Evolutionary conservation across 805 yeast species (phyloP), one percentile per base, ranked within the genome.

Genomic region (Wickerhamomyces chambardii): DNA sequence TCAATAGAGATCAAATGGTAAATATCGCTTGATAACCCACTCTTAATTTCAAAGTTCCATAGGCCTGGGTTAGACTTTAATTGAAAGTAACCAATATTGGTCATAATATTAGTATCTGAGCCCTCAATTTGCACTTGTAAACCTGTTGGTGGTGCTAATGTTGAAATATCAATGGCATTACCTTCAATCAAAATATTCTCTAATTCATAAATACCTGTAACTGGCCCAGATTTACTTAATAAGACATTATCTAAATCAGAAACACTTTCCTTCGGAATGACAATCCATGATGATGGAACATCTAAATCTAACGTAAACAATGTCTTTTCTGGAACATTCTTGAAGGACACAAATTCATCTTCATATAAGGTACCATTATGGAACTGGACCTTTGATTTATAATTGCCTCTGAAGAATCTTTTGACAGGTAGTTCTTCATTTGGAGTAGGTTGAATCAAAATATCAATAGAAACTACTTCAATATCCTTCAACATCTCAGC

Each of bases 71-170:
- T 65, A 0, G 82, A 76, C 42, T 73, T 73, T 31, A 92, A 61
- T 56, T 89, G 97, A 36, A 82, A 73, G 55, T 90, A 90, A 0
- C 97, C 97, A 42, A 80, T 63, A 28, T 83, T 79, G 1, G 78
- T 70, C 92, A 90, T 83, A 1, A 87, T 76, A 28, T 59, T 63
- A 0, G 95, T 80, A 43, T 78, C 85, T 1, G 68, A 60, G 1
- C 45, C 47, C 27, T 42, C 38, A 14, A 50, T 33, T 33, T 47
- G 47, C 18, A 49, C 46, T n/a, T 41, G 14, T 36, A 51, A 16
- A 15, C 50, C 53, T 8, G 47, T 42, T 33, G 46, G 38, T n/a
- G 43, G 25, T 36, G 47, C 36, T 19, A 49, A 27, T 2, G 45
- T 30, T 2, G 56, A 36, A 1, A 61, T 58, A 35, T 73, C 78